Percentiles rank a stretch among this genome's conserved stretches.
phyloP scores from a whole-genome alignment of 306 rosid species.

The Fragaria iinumae region DNA sequence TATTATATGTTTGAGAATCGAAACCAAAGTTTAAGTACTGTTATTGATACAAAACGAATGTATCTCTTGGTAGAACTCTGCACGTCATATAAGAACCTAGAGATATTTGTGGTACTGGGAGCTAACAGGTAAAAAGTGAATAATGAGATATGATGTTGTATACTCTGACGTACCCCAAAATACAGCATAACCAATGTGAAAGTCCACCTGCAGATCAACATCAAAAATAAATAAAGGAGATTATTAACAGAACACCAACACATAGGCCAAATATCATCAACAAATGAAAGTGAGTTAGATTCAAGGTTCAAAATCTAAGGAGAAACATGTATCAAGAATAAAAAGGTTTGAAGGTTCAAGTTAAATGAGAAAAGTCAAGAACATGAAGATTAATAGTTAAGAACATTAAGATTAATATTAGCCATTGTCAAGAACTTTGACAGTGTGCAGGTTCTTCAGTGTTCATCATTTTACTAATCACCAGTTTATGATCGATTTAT shows the following conservation, averaged over 20 bases:
- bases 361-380: not conserved
- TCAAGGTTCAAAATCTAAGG: not conserved
- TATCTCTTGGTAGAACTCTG: constrained; percentile 1
- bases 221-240: not conserved
- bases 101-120: not conserved
- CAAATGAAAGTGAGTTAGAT: not conserved
- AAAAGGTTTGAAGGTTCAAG: not conserved
- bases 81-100: not conserved
- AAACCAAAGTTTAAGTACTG: not conserved
- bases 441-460: not conserved
- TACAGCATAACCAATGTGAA: constrained; percentile 65
- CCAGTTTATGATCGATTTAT: not conserved
- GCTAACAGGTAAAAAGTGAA: constrained; percentile 7
- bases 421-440: not conserved
- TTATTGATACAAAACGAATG: not conserved
- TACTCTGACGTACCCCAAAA: constrained; percentile 57
- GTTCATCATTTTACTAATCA: not conserved
- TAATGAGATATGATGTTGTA: not conserved
- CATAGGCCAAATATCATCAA: not conserved
- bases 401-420: not conserved
- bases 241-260: constrained; percentile 11
- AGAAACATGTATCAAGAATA: not conserved
- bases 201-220: constrained; percentile 71
- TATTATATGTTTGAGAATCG: not conserved
- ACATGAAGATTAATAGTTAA: not conserved